These are phyloP conservation scores for Penicillium aurantiogriseum DNA, from an alignment of 2,329 filamentous ascomycete species.

Conservation along the genomic window DNA sequence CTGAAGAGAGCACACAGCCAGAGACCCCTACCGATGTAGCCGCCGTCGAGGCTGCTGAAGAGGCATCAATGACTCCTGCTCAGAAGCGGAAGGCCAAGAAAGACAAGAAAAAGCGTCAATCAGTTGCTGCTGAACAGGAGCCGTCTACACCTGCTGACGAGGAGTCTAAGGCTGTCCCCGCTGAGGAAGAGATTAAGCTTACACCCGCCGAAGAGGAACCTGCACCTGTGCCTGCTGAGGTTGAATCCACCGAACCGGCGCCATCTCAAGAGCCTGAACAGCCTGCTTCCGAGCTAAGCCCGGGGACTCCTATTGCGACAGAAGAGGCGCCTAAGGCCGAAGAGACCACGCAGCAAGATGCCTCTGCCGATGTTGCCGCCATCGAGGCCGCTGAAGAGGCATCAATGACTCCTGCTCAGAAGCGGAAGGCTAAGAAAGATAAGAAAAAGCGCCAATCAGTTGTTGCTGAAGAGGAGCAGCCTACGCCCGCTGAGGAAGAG, in stretches of 20 bases:
- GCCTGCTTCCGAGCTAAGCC: no score
- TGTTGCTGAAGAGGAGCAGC: not conserved
- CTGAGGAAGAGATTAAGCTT: not conserved
- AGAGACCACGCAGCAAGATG: constrained; percentile 4
- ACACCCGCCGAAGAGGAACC: not conserved
- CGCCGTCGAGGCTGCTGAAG: not conserved
- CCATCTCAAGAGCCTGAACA: not conserved
- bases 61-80: constrained; percentile 17
- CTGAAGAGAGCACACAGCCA: not conserved
- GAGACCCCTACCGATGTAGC: constrained; percentile 1
- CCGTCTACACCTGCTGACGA: not conserved
- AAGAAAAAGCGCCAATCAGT: constrained; percentile 23
- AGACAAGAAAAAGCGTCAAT: constrained; percentile 25
- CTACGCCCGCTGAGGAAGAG: not conserved
- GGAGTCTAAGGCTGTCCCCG: not conserved
- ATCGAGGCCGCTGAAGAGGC: constrained; percentile 3
- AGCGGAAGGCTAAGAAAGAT: constrained; percentile 21
- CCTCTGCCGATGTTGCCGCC: not conserved
- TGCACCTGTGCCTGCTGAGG: not conserved
- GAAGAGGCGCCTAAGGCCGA: not conserved
- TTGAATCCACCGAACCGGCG: not conserved
- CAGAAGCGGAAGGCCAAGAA: constrained; percentile 22
- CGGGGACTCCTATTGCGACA: not conserved
- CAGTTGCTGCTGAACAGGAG: constrained; percentile 1
- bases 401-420: constrained; percentile 18